These are phyloP conservation scores for Zymoseptoria pseudotritici DNA, from an alignment of 2,329 filamentous ascomycete genomes.

Conservation along the genomic window DNA sequence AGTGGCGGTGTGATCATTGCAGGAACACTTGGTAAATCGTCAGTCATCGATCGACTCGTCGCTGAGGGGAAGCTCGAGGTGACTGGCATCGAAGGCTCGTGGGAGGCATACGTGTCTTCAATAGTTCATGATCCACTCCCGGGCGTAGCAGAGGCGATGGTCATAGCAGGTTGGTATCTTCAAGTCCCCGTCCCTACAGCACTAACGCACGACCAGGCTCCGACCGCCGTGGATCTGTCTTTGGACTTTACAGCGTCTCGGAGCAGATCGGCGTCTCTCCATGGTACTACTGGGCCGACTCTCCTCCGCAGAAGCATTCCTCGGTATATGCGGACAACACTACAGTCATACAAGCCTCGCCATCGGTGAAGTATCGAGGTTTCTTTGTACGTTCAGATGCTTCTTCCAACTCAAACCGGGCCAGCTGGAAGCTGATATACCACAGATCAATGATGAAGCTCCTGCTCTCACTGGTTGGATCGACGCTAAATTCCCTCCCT, in stretches of 20 bases:
- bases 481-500: constrained; percentile 43
- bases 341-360: constrained; percentile 51
- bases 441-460: constrained; percentile 57
- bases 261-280: constrained; percentile 68
- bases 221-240: constrained; percentile 61
- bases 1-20: constrained; percentile 51
- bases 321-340: constrained; percentile 50
- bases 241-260: constrained; percentile 62
- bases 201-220: constrained; percentile 35
- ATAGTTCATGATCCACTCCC: constrained; percentile 52
- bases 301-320: constrained; percentile 44
- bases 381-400: constrained; percentile 42
- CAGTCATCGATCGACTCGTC: constrained; percentile 53
- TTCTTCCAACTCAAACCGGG: not conserved
- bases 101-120: constrained; percentile 60
- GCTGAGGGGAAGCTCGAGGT: constrained; percentile 51
- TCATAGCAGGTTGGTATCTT: constrained; percentile 49
- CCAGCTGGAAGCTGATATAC: too few relatives aligned
- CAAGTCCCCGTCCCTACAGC: not conserved
- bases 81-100: constrained; percentile 51
- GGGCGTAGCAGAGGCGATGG: constrained; percentile 51
- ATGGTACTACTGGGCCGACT: constrained; percentile 63
- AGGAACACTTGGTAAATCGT: constrained; percentile 60
- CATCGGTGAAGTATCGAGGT: constrained; percentile 60
- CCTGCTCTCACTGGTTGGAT: constrained; percentile 62